Evolutionary conservation across 345 rosid genomes (phyloP), one percentile per base, ranked within the genome.

Genomic region (Sisymbrium irio): DNA sequence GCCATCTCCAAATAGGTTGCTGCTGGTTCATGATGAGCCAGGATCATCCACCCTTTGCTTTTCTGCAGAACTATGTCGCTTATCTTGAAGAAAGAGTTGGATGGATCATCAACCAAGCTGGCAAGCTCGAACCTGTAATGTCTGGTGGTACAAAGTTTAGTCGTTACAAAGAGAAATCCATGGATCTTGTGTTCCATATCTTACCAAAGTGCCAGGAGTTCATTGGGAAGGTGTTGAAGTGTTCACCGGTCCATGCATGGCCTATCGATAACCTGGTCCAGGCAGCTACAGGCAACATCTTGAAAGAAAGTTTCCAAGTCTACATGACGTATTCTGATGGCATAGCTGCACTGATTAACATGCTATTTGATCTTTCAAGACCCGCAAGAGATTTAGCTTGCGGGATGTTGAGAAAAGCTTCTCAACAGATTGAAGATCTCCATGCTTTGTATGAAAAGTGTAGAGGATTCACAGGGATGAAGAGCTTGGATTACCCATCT

Each of bases 251-350:
- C 17, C 15, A 71, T 71, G 65, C 62, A 10, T 64, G 61, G 40
- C 64, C 59, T 67, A 45, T 46, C 19, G 67, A 82, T 53, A 80
- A 81, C 53, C 75, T 87, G 40, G 89, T 82, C 62, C 88, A 82
- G 56, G 90, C 87, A 25, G 89, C 90, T 47, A 82, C 84, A 66
- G 73, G 79, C 55, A 86, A 83, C 76, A 88, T 85, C 81, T 80
- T 92, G 82, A 92, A 85, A 75, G 97, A 92, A 72, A 92, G 96
- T 83, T 92, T 92, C 81, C 92, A 85, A 79, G 93, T 92, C 13
- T 86, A 86, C 82, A 56, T 15, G 20, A 81, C 85, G 3, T 84
- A 81, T 33, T 54, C 79, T 6, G 90, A 88, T 76, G 86, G 90
- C 8, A 51, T 88, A 1, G 82, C 86, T 0, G 75, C 83, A 46